Percentiles rank a stretch among this genome's conserved stretches.
phyloP scores from a whole-genome alignment of 306 rosid species.

The Inga leiocalycina region DNA sequence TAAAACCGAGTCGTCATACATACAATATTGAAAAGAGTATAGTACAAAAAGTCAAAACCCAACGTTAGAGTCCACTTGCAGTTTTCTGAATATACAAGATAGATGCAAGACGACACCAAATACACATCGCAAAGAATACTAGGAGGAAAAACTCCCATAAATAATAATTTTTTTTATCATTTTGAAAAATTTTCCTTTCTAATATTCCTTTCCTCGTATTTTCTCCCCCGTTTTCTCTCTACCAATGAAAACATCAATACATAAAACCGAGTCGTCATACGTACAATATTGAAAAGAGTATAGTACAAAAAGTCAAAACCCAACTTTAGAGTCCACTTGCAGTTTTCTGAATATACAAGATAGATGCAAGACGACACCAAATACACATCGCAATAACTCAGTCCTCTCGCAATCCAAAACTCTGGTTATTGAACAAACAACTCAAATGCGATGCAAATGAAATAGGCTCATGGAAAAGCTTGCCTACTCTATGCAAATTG shows the following conservation, averaged over 20 bases:
- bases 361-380: slow-evolving; percentile 30
- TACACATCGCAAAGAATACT: neutral
- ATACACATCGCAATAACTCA: slow-evolving; percentile 39
- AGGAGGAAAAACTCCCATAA: too few species aligned
- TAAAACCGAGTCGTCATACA: neutral
- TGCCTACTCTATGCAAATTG: slow-evolving; percentile 31
- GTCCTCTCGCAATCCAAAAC: slow-evolving; percentile 39
- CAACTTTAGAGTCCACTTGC: slow-evolving; percentile 27
- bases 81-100: slow-evolving; percentile 24
- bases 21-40: neutral
- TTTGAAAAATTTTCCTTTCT: too few species aligned
- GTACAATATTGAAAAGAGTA: neutral
- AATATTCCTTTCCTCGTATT: too few species aligned
- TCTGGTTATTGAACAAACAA: slow-evolving; percentile 1
- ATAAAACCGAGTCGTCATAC: neutral
- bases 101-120: slow-evolving; percentile 31
- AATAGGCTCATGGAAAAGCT: slow-evolving; percentile 29
- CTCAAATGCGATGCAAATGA: neutral
- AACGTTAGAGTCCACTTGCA: slow-evolving; percentile 28
- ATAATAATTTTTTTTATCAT: too few species aligned
- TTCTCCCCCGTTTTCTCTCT: too few species aligned
- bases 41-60: neutral
- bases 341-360: slow-evolving; percentile 25
- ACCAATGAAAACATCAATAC: neutral
- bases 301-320: neutral